Base-by-base conservation (phyloP, 768 basidiomycete species). In the Mycena belliarum region DNA sequence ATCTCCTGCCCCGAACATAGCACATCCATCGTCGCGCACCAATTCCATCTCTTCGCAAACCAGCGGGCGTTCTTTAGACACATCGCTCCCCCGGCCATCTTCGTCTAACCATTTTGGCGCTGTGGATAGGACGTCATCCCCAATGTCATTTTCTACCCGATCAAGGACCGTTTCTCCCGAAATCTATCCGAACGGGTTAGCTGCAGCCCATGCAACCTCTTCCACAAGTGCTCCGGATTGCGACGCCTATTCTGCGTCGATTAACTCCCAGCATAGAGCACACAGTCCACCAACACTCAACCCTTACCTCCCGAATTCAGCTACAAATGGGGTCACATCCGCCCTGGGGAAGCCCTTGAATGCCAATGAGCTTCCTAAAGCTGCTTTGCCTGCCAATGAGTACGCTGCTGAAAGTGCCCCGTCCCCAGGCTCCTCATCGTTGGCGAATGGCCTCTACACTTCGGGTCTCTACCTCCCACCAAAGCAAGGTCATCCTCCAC, bases 271-370 rank as follows among this genome's bases (percentile, higher is more conserved):
- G 24, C 75, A 77, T n/a, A 43, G 58, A 56, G 46, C 58, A 24
- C 55, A 37, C n/a, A 60, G 58, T 50, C 62, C 62, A 6, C 51
- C 57, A 10, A 51, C 59, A 23, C 40, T 56, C 9, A 60, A 63
- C 59, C 71, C 75, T n/a, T 79, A 80, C 53, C 65, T 70, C 14
- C 76, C 75, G 4, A 68, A 65, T 61, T 47, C 61, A 9, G 68
- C 68, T 23, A 61, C 64, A 33, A 70, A 72, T 42, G 58, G 72
- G 49, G 70, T 70, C 0, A 65, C 71, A 49, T 76, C 76, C 28
- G 75, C 76, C 6, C 63, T 63, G 18, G 43, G 42, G 43, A 57
- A 58, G 40, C 50, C 63, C 10, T 47, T 55, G 6, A 57, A 45
- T 37, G 52, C 55, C 15, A 57, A 57, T 18, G 48, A 65, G n/a